Evolutionary conservation across 2,329 filamentous ascomycete genomes (phyloP), one percentile per base, ranked within the genome.

Genomic region (Camptophora hylomeconis): DNA sequence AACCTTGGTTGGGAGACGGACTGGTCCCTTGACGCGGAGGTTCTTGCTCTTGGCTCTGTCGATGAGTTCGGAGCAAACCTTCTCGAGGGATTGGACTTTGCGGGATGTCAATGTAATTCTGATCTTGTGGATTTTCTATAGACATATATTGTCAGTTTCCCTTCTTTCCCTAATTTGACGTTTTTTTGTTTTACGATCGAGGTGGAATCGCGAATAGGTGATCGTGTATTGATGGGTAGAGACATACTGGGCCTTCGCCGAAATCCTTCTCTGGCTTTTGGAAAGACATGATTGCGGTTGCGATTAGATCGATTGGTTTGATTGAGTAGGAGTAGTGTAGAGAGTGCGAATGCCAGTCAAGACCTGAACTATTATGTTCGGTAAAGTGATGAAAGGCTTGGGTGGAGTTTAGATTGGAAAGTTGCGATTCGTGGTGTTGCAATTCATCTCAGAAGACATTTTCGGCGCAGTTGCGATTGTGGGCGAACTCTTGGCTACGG

Each of bases 31-130:
- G 69, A 92, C 83, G 60, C 80, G 80, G 56, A 98, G 81, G 60
- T 92, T 84, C 86, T 98, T 98, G 71, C 70, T 76, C 73, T 92
- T 92, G 57, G 89, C 84, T 58, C 89, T 87, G 68, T 98, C 89
- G 61, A 95, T 86, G 61, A 98, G 81, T 71, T 95, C 89, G 58
- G 75, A 70, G 75, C 83, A 94, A 60, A 95, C 87, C 71, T 92
- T 93, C 76, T 95, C 89, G 58, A 95, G 82, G 49, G 84, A 76
- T 57, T 77, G 69, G 57, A 95, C 87, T 69, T 94, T 94, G 70
- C 82, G 81, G 54, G 74, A 81, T 61, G 86, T 89, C 54, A 94
- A 73, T 63, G 87, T 95, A 74, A 95, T 94, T 61, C 87, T 82
- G 74, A 92, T 92, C 69, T 86, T 84, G 78, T 92, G 83, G 69